These are phyloP conservation scores for Mycena floridula DNA, from an alignment of 768 basidiomycete species.

Conservation along the genomic window DNA sequence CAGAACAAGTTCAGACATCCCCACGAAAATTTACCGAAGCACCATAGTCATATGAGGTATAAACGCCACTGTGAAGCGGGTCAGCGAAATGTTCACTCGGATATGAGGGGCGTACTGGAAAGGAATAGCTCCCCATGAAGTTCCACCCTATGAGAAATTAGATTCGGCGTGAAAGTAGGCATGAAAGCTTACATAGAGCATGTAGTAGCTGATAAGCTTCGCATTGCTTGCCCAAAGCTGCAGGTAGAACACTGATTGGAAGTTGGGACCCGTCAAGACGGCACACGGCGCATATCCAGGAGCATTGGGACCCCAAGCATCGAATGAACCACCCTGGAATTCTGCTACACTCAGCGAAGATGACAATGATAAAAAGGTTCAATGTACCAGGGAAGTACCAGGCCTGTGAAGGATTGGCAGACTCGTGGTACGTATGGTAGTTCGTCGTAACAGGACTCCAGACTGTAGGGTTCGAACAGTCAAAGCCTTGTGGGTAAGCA, in stretches of 20 bases:
- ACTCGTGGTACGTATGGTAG: slow-evolving; percentile 59
- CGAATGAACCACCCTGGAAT: slow-evolving; percentile 74
- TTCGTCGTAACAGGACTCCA: slow-evolving; percentile 63
- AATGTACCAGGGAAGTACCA: slow-evolving; percentile 63
- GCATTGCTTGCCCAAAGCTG: slow-evolving; percentile 77
- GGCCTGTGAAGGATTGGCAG: slow-evolving; percentile 47
- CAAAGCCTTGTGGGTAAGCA: slow-evolving; percentile 73
- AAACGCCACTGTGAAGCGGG: slow-evolving; percentile 11
- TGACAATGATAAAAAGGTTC: neutral
- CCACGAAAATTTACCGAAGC: slow-evolving; percentile 33
- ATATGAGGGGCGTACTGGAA: slow-evolving; percentile 55
- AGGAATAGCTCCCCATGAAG: slow-evolving; percentile 79
- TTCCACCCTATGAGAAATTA: slow-evolving; percentile 46
- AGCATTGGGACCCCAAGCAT: slow-evolving; percentile 74
- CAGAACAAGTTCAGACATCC: neutral
- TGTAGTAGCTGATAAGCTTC: slow-evolving; percentile 80
- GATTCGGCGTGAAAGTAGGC: neutral
- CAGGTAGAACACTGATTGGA: slow-evolving; percentile 75
- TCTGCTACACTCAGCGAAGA: slow-evolving; percentile 13
- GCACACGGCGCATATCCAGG: slow-evolving; percentile 67
- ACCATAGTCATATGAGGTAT: slow-evolving; percentile 77
- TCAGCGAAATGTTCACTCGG: neutral
- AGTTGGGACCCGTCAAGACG: slow-evolving; percentile 62
- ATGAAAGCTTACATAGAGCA: slow-evolving; percentile 66
- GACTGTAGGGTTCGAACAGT: slow-evolving; percentile 63